Evolutionary conservation across 2,329 filamentous ascomycete genomes (phyloP), one percentile per base, ranked within the genome.

Genomic region (Elsinoe australis): DNA sequence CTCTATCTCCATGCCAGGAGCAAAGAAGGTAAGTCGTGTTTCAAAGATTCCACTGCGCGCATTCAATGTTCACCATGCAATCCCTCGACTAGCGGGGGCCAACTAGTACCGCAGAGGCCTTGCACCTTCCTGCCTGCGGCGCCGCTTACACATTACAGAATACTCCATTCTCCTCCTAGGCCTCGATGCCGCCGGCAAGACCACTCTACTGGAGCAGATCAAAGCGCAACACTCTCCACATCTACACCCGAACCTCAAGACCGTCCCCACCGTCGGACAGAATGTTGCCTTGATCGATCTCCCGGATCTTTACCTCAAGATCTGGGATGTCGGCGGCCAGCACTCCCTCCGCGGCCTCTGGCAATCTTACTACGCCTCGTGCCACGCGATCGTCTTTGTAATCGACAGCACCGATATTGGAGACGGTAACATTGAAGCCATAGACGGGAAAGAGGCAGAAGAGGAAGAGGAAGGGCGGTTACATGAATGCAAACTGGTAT

Each of bases 271-370:
- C 15, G 90, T 96, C 58, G 92, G 92, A 55, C 92, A 96, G 66
- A 96, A 96, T 68, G 89, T 96, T 55, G 85, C 87, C 53, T 92
- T 89, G 38, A 86, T 98, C 63, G 80, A 85, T 17, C 76, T 96
- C 18, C 84, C 87, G 12, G 87, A 95, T 66, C 90, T 95, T 80
- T 95, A 96, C 72, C 75, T 98, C 62, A 95, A 95, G 73, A 85
- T 98, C 59, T 96, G 92, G 92, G 92, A 98, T 64, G 87, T 98
- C 1, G 92, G 92, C 55, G 92, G 92, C 5, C 92, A 98, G 67
- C 81, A 92, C 61, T 84, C 79, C 21, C 77, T 98, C 62, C 83
- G 92, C 53, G 83, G 84, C 54, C 79, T 96, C 24, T 98, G 92
- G 92, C 87, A 95, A 66, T 87, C 82, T 66, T 98, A 98, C 71